Evolutionary conservation across 2,329 filamentous ascomycete species (phyloP), one percentile per base, ranked within the genome.

Genomic region (Nothophaeocryptopus gaeumannii): DNA sequence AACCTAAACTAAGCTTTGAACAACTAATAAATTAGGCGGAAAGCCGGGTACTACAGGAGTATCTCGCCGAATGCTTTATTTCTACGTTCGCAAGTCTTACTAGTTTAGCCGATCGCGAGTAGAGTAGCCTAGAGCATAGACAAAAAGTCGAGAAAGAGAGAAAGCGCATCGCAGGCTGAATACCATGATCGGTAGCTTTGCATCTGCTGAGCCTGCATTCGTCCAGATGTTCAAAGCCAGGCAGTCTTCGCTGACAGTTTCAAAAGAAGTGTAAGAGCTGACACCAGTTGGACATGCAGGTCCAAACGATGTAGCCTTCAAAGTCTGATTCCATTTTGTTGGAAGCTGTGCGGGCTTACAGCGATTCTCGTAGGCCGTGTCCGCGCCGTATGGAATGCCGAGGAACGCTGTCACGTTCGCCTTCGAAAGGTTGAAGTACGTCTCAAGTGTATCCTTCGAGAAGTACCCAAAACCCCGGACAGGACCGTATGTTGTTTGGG

Each of bases 401-500:
- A 55, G 33, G 32, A 57, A 57, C 11, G 41, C 50, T 30, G 40
- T 45, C 34, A 53, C 50, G 32, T 50, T 53, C 20, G 37, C 37
- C n/a, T 20, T 32, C 12, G 45, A 47, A 8, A 13, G 35, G 46
- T 37, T 33, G 39, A 43, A 49, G 33, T 49, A 49, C 33, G 20
- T 42, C 46, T 49, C 16, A 13, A 49, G 46, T 9, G 46, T 49
- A 16, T 26, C 36, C n/a, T 32, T 32, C 11, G 38, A 38, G 20
- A 42, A 49, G 39, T 49, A 49, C 15, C 43, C 14, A 33, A 49
- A 49, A 16, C 46, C 46, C 29, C 29, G 39, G 11, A 49, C 39
- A 8, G 39, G 46, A n/a, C 46, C 46, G 11, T 49, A 36, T 5
- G 46, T 37, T 8, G 39, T 49, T 16, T 29, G 32, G 33, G 43